Percentiles rank a stretch among this genome's conserved stretches.
Conservation (phyloP, 768 basidiomycete genomes). For the Boletus subparvulus region DNA sequence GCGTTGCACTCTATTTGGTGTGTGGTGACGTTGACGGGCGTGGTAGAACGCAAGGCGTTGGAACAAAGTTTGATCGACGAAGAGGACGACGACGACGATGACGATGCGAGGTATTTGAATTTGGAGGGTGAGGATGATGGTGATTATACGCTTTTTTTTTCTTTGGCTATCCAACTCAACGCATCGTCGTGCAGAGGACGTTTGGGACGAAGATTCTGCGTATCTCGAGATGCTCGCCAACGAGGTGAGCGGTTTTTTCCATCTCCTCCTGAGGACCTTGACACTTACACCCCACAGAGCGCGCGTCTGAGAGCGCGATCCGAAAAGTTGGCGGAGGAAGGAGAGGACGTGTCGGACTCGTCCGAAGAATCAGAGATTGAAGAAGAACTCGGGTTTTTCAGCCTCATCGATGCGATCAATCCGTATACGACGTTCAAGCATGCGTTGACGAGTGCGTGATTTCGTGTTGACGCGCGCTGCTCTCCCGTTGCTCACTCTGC, state of each 20-base stretch:
- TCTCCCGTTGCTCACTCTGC: background rate
- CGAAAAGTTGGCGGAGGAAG: slow-evolving; percentile 35
- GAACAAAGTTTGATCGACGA: slow-evolving; percentile 49
- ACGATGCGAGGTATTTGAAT: slow-evolving; percentile 54
- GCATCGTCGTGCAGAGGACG: slow-evolving; percentile 56
- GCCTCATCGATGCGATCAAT: slow-evolving; percentile 76
- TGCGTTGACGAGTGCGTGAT: slow-evolving; percentile 61
- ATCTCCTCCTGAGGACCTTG: background rate
- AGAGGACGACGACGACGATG: slow-evolving; percentile 47
- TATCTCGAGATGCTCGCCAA: slow-evolving; percentile 85
- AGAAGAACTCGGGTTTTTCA: slow-evolving; percentile 85
- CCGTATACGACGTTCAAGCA: slow-evolving; percentile 78
- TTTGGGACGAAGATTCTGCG: slow-evolving; percentile 87
- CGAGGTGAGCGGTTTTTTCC: slow-evolving; percentile 49
- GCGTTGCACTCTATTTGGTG: background rate
- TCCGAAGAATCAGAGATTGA: slow-evolving; percentile 62
- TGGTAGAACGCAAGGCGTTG: slow-evolving; percentile 57
- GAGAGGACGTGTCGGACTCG: slow-evolving; percentile 39
- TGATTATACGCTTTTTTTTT: slow-evolving; percentile 18
- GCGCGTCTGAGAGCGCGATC: slow-evolving; percentile 68
- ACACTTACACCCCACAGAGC: slow-evolving; percentile 43
- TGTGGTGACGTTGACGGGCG: background rate
- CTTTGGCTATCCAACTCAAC: background rate
- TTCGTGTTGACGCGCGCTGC: background rate
- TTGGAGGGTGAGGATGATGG: slow-evolving; percentile 66